Percentiles rank a stretch among this genome's conserved stretches.
Evolutionary conservation across 257 asterid genomes (phyloP).

Genomic region (Capsicum rhomboideum): DNA sequence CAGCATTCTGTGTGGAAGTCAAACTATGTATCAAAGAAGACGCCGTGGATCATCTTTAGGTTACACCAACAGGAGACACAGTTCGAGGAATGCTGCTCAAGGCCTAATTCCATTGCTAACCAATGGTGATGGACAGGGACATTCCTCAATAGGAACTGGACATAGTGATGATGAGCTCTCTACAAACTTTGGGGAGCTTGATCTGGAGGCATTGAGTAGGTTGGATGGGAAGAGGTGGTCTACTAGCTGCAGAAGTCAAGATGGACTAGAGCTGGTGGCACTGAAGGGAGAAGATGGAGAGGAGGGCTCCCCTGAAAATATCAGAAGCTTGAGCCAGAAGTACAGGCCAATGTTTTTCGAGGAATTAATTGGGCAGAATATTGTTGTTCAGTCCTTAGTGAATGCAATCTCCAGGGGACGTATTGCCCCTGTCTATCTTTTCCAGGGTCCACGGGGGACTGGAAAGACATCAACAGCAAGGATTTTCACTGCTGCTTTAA

Average conservation of each 20-base stretch:
- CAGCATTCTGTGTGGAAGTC: slow-evolving; percentile 64
- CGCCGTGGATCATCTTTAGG: slow-evolving; percentile 38
- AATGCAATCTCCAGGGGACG: slow-evolving; percentile 58
- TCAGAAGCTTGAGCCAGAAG: slow-evolving; percentile 71
- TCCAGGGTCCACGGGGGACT: slow-evolving; percentile 98
- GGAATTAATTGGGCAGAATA: slow-evolving; percentile 78
- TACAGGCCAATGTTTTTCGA: slow-evolving; percentile 84
- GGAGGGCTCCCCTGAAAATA: slow-evolving; percentile 60
- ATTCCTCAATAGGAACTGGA: slow-evolving; percentile 54
- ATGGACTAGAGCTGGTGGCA: slow-evolving; percentile 53
- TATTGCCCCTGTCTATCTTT: slow-evolving; percentile 77
- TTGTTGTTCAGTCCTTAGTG: slow-evolving; percentile 68
- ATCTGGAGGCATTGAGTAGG: slow-evolving; percentile 78
- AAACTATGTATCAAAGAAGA: slow-evolving; percentile 39
- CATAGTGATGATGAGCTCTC: slow-evolving; percentile 70
- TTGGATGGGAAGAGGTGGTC: slow-evolving; percentile 88
- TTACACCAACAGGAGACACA: slow-evolving; percentile 50
- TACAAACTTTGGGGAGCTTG: slow-evolving; percentile 67
- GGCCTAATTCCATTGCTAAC: slow-evolving; percentile 67
- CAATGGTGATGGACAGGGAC: slow-evolving; percentile 33
- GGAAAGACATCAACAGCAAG: slow-evolving; percentile 89
- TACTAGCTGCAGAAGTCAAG: slow-evolving; percentile 74
- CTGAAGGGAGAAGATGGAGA: slow-evolving; percentile 36
- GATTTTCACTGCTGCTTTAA: slow-evolving; percentile 78
- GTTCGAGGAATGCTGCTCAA: slow-evolving; percentile 42